These are phyloP conservation scores for Trichothecium roseum DNA, from an alignment of 2,329 filamentous ascomycete species.

Conservation along the genomic window DNA sequence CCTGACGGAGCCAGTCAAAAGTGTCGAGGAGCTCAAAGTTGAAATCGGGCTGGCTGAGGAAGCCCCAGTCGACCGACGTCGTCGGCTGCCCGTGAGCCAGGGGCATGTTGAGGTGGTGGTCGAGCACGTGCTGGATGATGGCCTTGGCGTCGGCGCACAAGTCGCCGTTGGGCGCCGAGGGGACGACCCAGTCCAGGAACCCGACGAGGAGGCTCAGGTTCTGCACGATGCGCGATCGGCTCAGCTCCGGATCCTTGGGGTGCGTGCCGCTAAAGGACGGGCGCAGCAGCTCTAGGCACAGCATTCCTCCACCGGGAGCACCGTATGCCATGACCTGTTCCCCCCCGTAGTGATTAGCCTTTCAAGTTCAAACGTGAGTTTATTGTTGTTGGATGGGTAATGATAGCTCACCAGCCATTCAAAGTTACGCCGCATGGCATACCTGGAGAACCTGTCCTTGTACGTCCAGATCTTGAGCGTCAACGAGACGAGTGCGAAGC, in stretches of 20 bases:
- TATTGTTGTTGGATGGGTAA: no score
- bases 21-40: constrained; percentile 39
- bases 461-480: constrained; percentile 36
- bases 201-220: constrained; percentile 37
- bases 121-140: constrained; percentile 37
- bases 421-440: constrained; percentile 23
- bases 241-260: constrained; percentile 12
- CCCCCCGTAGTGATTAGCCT: no score
- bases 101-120: constrained; percentile 28
- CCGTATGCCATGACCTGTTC: constrained; percentile 31
- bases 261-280: constrained; percentile 17
- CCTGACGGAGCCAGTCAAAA: constrained; percentile 29
- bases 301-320: constrained; percentile 34
- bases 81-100: no score
- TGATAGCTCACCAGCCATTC: constrained; percentile 31
- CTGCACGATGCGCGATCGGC: constrained; percentile 32
- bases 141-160: constrained; percentile 31
- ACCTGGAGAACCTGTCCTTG: constrained; percentile 25
- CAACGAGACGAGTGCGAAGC: constrained; percentile 33
- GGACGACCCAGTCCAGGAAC: constrained; percentile 37
- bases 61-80: neutral
- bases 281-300: constrained; percentile 36
- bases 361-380: no score
- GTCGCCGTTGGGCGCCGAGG: constrained; percentile 33
- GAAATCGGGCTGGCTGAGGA: constrained; percentile 14